Base-by-base conservation (phyloP, 2,329 filamentous ascomycete genomes). In the Pseudocercospora musae region DNA sequence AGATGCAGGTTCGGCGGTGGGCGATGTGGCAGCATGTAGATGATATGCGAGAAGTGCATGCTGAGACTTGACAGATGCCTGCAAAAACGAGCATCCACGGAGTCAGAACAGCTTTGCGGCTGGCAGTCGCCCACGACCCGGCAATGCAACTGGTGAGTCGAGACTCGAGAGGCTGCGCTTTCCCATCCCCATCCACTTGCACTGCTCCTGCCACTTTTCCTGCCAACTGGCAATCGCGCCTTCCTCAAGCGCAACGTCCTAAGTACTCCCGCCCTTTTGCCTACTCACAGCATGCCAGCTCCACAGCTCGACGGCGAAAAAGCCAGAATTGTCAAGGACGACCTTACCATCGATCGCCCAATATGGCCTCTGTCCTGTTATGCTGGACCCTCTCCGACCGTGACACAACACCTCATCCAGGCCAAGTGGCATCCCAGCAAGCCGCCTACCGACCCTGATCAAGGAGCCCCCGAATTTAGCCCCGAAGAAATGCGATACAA, bases 341-440 rank as follows among this genome's bases (percentile, higher is more conserved):
- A 75, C 57, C 61, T 75, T 42, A 73, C 69, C 6, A 0, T 82
- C 21, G 91, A 95, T 63, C 83, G 84, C 8, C 94, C 94, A 18
- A 79, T 85, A 81, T 98, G 93, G 90, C 88, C 95, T 4, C 83
- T 97, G 23, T 96, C 93, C 1, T 84, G 89, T 21, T 98, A 96
- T 75, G 52, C 52, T 11, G 37, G 37, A 20, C 27, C 52, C 3
- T 18, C 23, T 5, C 4, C 25, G 29, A 37, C 20, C 23, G 52
- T 40, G 1, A 23, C 52, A 21, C 52, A 54, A 40, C 52, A 54
- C 10, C n/a, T 54, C 52, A 40, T 54, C 3, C 52, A 54, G 15
- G 52, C 52, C 27, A 33, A 37, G 15, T 54, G 52, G 52, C 29
- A 54, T n/a, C 52, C 52, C 1, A 18, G n/a, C n/a, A 54, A 40